phyloP scores from a whole-genome alignment of 768 basidiomycete genomes.

The Boletellus sp. region DNA sequence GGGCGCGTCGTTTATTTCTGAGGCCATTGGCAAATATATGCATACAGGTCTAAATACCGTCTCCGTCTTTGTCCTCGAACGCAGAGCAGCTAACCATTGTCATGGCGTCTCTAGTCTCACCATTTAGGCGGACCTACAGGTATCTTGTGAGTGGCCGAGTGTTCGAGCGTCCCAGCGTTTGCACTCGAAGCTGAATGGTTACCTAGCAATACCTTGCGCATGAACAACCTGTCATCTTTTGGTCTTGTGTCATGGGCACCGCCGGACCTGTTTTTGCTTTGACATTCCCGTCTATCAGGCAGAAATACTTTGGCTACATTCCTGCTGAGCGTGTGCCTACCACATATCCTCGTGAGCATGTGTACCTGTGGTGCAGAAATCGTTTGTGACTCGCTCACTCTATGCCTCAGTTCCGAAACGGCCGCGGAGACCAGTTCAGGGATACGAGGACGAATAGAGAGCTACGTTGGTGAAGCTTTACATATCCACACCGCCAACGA shows the following conservation, averaged over 20 bases:
- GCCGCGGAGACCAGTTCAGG: conserved; percentile 60
- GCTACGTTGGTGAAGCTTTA: neutral
- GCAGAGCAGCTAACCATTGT: neutral
- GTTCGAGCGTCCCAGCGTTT: neutral
- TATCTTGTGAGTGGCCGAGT: conserved; percentile 22
- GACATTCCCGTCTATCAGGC: conserved; percentile 74
- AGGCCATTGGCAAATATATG: conserved; percentile 21
- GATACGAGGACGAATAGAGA: conserved; percentile 65
- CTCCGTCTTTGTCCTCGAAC: conserved; percentile 13
- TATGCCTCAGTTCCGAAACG: conserved; percentile 60
- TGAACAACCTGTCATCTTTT: conserved; percentile 89
- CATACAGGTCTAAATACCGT: conserved; percentile 22
- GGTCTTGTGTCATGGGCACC: conserved; percentile 69
- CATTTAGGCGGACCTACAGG: conserved; percentile 28
- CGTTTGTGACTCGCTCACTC: neutral
- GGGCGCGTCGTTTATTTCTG: conserved; percentile 23
- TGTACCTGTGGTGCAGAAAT: neutral
- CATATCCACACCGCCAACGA: neutral
- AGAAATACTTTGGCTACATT: conserved; percentile 63
- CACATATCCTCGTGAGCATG: conserved; percentile 70
- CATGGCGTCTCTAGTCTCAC: conserved; percentile 31
- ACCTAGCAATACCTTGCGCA: conserved; percentile 84
- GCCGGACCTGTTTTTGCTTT: conserved; percentile 74
- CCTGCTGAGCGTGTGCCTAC: conserved; percentile 67
- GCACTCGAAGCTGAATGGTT: neutral